Base-by-base conservation (phyloP, 768 basidiomycete species). In the Hydnum rufescens region DNA sequence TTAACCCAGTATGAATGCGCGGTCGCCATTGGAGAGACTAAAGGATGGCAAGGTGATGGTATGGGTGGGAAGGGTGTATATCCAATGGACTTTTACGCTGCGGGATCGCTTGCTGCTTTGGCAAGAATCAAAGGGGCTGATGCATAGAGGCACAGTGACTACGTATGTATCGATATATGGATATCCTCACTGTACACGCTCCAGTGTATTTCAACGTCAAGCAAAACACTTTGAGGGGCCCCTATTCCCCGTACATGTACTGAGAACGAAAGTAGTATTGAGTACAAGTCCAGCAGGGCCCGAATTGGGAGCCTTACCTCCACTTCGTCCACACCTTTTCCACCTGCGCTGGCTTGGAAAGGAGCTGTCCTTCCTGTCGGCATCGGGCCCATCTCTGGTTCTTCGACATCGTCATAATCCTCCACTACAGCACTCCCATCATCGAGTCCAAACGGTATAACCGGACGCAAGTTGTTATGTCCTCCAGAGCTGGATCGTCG, bases 51-150 rank as follows among this genome's bases (percentile, higher is more conserved):
- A 64, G 67, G 70, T 19, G 61, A 64, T 49, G 32, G 29, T 30
- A 32, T 46, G 43, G 59, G 49, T 48, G 65, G 58, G 19, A 62
- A 69, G 13, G 74, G 73, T 5, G 67, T 68, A 4, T 97, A 99
- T 67, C 82, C 87, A 2, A 99, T 99, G 95, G 86, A 99, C 65
- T 99, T 97, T 64, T 99, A 97, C 58, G 73, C 74, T 30, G 82
- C 78, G 4, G 80, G 78, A 2, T 82, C 74, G 28, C 32, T 48
- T 18, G 46, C 54, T 22, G 55, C 55, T 16, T n/a, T 44, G 31
- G 30, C 30, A 42, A 36, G 55, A 19, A 39, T 26, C 29, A 30
- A 57, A 32, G 55, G 55, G n/a, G 55, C 55, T 25, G 49, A 51
- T 13, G 31, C 25, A 51, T 47, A 25, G 26, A 13, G 13, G 8